These are phyloP conservation scores for Morella rubra DNA, from an alignment of 306 rosid genomes.

Conservation along the genomic window DNA sequence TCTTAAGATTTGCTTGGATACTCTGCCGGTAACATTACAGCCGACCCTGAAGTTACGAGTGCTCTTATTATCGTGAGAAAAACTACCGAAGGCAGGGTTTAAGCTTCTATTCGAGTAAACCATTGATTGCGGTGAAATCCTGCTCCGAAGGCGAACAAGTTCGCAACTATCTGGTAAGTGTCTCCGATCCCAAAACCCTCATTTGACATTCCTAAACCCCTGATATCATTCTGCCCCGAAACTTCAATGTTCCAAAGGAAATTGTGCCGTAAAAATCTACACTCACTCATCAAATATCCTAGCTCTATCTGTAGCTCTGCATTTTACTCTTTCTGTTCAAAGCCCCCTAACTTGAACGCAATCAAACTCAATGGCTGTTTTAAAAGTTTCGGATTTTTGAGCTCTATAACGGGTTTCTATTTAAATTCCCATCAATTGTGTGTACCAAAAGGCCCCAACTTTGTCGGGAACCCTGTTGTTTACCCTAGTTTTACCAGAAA, in stretches of 20 bases:
- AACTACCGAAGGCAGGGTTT: too few relatives aligned
- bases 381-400: conserved; percentile 28
- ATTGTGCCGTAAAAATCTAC: conserved; percentile 31
- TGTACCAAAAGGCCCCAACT: conserved; percentile 7
- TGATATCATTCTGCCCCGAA: background rate
- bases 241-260: conserved; percentile 43
- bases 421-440: conserved; percentile 9
- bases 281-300: conserved; percentile 32
- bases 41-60: too few relatives aligned
- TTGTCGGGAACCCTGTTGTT: conserved; percentile 28
- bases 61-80: too few relatives aligned
- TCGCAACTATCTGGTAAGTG: background rate
- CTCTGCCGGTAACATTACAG: too few relatives aligned
- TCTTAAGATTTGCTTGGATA: too few relatives aligned
- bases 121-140: too few relatives aligned
- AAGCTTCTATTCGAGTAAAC: too few relatives aligned
- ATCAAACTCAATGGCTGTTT: conserved; percentile 6
- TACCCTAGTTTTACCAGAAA: conserved; percentile 28
- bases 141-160: background rate
- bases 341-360: background rate
- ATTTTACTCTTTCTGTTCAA: conserved; percentile 13
- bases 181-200: background rate
- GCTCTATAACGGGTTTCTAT: conserved; percentile 29
- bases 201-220: background rate
- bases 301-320: conserved; percentile 17